phyloP scores from a whole-genome alignment of 345 rosid genomes.

The Pelargonium nanum region DNA sequence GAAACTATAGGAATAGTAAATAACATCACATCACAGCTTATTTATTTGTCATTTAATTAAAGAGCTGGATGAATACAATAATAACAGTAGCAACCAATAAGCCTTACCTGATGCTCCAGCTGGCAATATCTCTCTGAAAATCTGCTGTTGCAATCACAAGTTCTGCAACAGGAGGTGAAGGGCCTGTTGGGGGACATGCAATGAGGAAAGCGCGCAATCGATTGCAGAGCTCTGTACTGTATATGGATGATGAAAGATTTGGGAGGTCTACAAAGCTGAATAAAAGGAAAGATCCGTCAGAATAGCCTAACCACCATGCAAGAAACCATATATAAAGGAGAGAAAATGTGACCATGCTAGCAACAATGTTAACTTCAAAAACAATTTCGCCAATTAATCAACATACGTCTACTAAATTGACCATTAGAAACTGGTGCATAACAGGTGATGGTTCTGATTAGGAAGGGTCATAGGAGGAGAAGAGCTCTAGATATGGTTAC shows the following conservation, averaged over 20 bases:
- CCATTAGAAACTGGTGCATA: too few relatives aligned
- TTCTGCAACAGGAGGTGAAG: conserved; percentile 79
- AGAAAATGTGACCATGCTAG: too few relatives aligned
- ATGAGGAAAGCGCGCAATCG: conserved; percentile 81
- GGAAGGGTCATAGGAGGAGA: too few relatives aligned
- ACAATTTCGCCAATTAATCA: too few relatives aligned
- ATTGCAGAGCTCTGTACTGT: conserved; percentile 81
- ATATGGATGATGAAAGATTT: conserved; percentile 73
- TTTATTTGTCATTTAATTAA: background rate
- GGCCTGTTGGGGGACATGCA: conserved; percentile 94
- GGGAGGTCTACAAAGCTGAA: conserved; percentile 93
- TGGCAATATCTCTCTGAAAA: conserved; percentile 84
- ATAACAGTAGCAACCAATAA: background rate
- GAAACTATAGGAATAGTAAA: background rate
- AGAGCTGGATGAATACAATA: conserved; percentile 3
- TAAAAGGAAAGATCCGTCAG: conserved; percentile 15
- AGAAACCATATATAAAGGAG: conserved; percentile 6
- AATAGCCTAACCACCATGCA: conserved; percentile 15
- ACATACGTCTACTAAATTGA: too few relatives aligned
- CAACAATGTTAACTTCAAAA: too few relatives aligned
- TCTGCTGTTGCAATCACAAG: conserved; percentile 91
- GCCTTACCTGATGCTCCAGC: conserved; percentile 69
- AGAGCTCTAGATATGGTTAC: too few relatives aligned
- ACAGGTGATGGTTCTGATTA: too few relatives aligned
- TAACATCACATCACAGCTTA: background rate